Evolutionary conservation across 1,284 basidiomycete species (phyloP), one percentile per base, ranked within the genome.

Genomic region (Psilocybe mexicana): DNA sequence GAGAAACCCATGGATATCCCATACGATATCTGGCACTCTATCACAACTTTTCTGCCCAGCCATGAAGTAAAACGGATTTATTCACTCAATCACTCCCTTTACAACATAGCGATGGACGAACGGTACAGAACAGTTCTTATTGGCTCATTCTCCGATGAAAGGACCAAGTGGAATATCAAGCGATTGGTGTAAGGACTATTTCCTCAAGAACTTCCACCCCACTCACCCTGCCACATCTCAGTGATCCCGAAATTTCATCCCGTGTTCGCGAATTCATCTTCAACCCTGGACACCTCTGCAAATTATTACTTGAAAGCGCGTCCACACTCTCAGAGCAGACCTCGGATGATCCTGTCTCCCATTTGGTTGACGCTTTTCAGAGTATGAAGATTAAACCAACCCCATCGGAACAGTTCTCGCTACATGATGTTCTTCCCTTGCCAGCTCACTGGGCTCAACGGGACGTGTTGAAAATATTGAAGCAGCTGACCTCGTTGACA

Each of bases 1-100:
- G 7, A n/a, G 26, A 54, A 38, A 23, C 6, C 11, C 35, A 60
- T 59, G 54, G 40, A 61, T 12, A 46, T 70, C 33, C 67, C 66
- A 2, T 65, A 64, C 35, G 65, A 69, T 46, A 50, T 70, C 26
- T 70, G 66, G 69, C 53, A 49, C 8, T 50, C 62, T 12, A 64
- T 70, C 28, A 64, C 63, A 6, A 55, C 54, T 12, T 68, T 67
- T 49, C 45, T 68, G 24, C 44, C 64, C 14, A 8, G 35, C 8
- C 49, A 62, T 23, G 45, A 58, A 12, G 51, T 69, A 4, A 54
- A 55, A 43, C 54, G 48, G 25, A 59, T 68, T 18, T 66, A 63
- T 12, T 36, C 60, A 8, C 55, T 69, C 43, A 69, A 69, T 36
- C 63, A 48, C 47, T 52, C 52, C n/a, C 54, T 69, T 36, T 64